Percentiles rank a stretch among this genome's conserved stretches.
Conservation (phyloP, 768 basidiomycete genomes). For the Suillus clintonianus region DNA sequence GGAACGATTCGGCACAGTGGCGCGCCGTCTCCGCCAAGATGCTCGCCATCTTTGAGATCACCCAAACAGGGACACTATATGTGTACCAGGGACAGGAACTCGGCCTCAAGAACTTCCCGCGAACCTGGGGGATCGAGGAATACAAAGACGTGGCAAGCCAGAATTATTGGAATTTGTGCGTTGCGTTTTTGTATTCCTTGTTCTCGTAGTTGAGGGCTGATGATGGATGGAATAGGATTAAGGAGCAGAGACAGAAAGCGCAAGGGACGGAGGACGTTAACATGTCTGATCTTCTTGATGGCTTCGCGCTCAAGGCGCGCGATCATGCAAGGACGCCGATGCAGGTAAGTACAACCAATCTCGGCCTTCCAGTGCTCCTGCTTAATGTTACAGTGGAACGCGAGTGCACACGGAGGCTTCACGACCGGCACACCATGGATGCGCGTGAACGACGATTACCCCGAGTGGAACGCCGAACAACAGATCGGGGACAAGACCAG, state of each 20-base stretch:
- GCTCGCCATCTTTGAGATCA: conserved; percentile 59
- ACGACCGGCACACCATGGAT: conserved; percentile 71
- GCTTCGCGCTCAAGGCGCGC: conserved; percentile 61
- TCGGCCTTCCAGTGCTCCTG: not conserved
- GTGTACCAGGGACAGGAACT: conserved; percentile 80
- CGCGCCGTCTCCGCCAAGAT: conserved; percentile 64
- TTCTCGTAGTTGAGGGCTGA: not conserved
- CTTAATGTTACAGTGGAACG: conserved; percentile 54
- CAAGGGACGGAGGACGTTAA: conserved; percentile 45
- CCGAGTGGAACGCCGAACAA: conserved; percentile 54
- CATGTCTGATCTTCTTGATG: conserved; percentile 61
- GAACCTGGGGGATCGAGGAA: conserved; percentile 66
- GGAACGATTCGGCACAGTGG: conserved; percentile 59
- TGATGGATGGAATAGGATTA: conserved; percentile 34
- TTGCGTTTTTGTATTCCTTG: conserved; percentile 4
- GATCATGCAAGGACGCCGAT: conserved; percentile 74
- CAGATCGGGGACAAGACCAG: conserved; percentile 52
- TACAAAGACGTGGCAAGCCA: conserved; percentile 70
- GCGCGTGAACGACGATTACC: conserved; percentile 70
- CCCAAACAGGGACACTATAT: conserved; percentile 67
- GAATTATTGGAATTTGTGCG: conserved; percentile 60
- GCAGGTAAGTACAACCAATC: conserved; percentile 43
- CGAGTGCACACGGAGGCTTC: conserved; percentile 59
- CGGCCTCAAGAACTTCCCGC: conserved; percentile 63
- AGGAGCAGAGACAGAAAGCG: conserved; percentile 36